A percentile compares a stretch with the other conserved stretches of the same genome.
These are phyloP conservation scores for Pseudomonodictys pantanalensis DNA, from an alignment of 495 filamentous ascomycete species.

Conservation along the genomic window DNA sequence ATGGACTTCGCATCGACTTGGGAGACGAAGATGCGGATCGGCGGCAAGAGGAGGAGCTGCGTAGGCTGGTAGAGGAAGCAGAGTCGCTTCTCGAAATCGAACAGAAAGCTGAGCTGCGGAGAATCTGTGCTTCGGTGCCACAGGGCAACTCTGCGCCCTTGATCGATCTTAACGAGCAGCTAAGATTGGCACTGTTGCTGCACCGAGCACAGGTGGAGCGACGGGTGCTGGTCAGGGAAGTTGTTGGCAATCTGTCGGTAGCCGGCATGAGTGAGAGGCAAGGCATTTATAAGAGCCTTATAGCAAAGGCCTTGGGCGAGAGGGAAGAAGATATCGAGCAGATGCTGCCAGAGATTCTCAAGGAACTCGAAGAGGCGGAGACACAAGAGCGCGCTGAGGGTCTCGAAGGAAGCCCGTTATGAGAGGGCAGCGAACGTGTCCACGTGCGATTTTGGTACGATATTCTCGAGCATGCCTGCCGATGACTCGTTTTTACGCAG, in stretches of 20 bases:
- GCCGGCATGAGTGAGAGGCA: slow-evolving; percentile 39
- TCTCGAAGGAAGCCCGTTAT: slow-evolving; percentile 25
- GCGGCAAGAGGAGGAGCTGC: slow-evolving; percentile 55
- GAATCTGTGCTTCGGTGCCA: not conserved
- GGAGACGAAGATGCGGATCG: slow-evolving; percentile 61
- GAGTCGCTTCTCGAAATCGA: slow-evolving; percentile 73
- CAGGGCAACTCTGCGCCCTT: slow-evolving; percentile 4
- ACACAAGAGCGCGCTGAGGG: slow-evolving; percentile 41
- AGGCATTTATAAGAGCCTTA: slow-evolving; percentile 41
- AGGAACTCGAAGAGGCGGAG: slow-evolving; percentile 54
- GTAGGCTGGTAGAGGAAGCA: slow-evolving; percentile 58
- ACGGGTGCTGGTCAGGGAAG: slow-evolving; percentile 31
- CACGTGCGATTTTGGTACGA: not conserved
- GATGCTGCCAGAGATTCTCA: slow-evolving; percentile 43
- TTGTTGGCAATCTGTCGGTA: slow-evolving; percentile 35
- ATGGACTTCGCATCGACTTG: slow-evolving; percentile 12
- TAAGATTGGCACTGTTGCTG: slow-evolving; percentile 33
- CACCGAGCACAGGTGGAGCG: slow-evolving; percentile 32
- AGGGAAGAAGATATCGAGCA: slow-evolving; percentile 43
- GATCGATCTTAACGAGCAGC: slow-evolving; percentile 30
- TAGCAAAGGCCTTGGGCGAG: slow-evolving; percentile 42
- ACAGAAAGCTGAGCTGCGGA: slow-evolving; percentile 29
- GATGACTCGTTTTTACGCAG: no score
- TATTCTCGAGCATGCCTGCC: no score
- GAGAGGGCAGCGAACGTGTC: not conserved